phyloP scores from a whole-genome alignment of 2,329 filamentous ascomycete genomes.

The Fusarium nodosum region DNA sequence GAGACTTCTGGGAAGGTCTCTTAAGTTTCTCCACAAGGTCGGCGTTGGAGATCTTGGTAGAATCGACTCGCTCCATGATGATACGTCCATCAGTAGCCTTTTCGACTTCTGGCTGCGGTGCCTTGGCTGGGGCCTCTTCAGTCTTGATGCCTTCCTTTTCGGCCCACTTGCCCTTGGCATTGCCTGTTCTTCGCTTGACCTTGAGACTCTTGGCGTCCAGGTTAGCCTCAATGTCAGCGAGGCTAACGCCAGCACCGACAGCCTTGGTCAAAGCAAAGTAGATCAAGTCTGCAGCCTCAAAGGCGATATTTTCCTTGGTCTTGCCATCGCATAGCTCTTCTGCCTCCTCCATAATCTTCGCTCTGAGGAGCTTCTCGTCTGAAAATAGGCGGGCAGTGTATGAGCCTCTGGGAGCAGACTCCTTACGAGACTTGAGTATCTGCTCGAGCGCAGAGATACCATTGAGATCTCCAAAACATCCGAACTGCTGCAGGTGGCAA shows the following conservation, averaged over 20 bases:
- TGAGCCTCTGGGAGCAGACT: slow-evolving; percentile 86
- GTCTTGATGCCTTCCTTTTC: slow-evolving; percentile 80
- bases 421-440: slow-evolving; percentile 85
- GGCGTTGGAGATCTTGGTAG: slow-evolving; percentile 71
- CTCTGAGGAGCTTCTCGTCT: slow-evolving; percentile 87
- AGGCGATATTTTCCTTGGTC: slow-evolving; percentile 85
- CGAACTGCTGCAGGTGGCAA: slow-evolving; percentile 92
- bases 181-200: slow-evolving; percentile 91
- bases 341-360: slow-evolving; percentile 99
- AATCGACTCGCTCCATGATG: slow-evolving; percentile 83
- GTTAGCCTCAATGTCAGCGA: slow-evolving; percentile 92
- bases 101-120: slow-evolving; percentile 49
- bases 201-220: slow-evolving; percentile 96
- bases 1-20: slow-evolving; percentile 92
- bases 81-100: slow-evolving; percentile 70
- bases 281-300: slow-evolving; percentile 93
- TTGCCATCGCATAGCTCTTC: slow-evolving; percentile 92
- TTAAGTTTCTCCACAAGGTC: slow-evolving; percentile 82
- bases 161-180: slow-evolving; percentile 94
- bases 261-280: slow-evolving; percentile 97
- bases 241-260: slow-evolving; percentile 82
- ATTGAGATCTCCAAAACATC: slow-evolving; percentile 88
- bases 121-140: slow-evolving; percentile 54
- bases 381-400: slow-evolving; percentile 95
- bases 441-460: slow-evolving; percentile 89